Conservation (phyloP, 441 rosid genomes). For the Kokia cookei region DNA sequence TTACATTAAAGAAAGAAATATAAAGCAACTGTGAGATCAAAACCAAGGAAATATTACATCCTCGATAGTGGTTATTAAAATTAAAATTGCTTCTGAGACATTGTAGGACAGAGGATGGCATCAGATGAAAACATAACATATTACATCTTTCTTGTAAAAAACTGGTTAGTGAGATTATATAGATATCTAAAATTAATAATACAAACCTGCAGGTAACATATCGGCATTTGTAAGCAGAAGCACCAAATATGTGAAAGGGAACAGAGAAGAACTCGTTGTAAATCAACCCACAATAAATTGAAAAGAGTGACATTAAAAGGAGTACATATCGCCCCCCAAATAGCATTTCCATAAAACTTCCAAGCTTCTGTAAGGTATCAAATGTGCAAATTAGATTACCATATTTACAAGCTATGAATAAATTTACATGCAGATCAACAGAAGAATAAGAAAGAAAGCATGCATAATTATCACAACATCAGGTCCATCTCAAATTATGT, state of each 20-base stretch:
- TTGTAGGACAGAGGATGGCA: background rate
- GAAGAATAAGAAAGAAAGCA: background rate
- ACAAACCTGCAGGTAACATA: conserved; percentile 75
- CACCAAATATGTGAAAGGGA: conserved; percentile 90
- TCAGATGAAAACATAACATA: background rate
- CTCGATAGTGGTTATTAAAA: background rate
- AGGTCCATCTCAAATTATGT: background rate
- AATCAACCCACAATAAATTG: conserved; percentile 94
- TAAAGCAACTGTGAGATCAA: background rate
- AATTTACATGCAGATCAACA: background rate
- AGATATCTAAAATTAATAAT: background rate
- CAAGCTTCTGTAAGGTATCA: conserved; percentile 67
- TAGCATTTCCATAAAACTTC: conserved; percentile 99
- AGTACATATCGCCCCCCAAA: conserved; percentile 94
- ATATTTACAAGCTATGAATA: background rate
- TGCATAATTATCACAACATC: background rate
- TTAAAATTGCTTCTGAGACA: background rate
- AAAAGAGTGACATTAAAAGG: conserved; percentile 86
- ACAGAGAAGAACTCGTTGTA: conserved; percentile 98
- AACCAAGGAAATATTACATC: background rate
- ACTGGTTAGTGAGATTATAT: background rate
- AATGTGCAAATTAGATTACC: background rate
- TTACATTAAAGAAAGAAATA: background rate
- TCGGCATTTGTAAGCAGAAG: conserved; percentile 88
- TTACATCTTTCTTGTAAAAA: background rate